Percentiles rank a stretch among this genome's conserved stretches.
These are phyloP conservation scores for Plasmodium inui DNA, from an alignment of 169 alveolate genomes.

Conservation along the genomic window DNA sequence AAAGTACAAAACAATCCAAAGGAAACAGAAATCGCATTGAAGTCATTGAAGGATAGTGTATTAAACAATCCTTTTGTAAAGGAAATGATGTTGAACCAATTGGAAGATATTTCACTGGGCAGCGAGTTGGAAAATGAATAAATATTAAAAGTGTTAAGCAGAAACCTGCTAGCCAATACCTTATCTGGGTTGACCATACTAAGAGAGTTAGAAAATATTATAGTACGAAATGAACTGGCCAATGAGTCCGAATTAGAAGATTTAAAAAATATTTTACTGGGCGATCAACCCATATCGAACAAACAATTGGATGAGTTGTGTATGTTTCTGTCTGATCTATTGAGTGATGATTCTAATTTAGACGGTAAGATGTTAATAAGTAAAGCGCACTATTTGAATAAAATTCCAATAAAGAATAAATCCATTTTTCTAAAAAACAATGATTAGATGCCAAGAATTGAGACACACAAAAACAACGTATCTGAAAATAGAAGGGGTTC, in stretches of 20 bases:
- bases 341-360: not conserved
- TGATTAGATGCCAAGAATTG: not conserved
- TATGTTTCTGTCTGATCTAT: not conserved
- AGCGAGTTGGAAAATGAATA: not conserved
- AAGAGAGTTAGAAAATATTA: not conserved
- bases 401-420: not conserved
- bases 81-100: not conserved
- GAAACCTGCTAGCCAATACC: not conserved
- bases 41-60: not conserved
- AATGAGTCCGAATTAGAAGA: not conserved
- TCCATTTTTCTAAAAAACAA: not conserved
- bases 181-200: not conserved
- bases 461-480: not conserved
- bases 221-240: not conserved
- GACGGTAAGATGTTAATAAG: not conserved
- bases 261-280: not conserved
- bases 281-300: not conserved
- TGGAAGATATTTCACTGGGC: slow-evolving; percentile 1
- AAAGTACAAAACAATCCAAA: not conserved
- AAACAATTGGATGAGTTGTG: not conserved
- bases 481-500: not conserved
- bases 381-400: not conserved
- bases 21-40: not conserved
- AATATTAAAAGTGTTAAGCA: not conserved
- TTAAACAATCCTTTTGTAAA: not conserved